Evolutionary conservation across 2,329 filamentous ascomycete species (phyloP), one percentile per base, ranked within the genome.

Genomic region (Colletotrichum karsti): DNA sequence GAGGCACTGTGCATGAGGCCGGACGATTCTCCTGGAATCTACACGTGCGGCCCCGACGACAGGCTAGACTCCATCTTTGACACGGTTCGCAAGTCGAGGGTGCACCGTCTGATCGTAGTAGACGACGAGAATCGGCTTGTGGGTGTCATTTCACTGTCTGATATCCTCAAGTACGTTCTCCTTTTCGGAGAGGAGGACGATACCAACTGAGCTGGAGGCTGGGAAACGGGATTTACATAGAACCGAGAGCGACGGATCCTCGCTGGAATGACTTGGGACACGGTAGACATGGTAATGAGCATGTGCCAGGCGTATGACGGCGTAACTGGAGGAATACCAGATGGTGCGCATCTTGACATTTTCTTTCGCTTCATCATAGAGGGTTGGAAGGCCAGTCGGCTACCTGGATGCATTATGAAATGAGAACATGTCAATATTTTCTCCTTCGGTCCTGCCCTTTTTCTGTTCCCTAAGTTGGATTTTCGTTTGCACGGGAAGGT

Each of bases 21-120:
- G 12, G 93, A 97, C 58, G 95, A 98, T 73, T 98, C 97, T 75
- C 92, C 94, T 1, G 96, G 97, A 46, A 98, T 99, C 71, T 98
- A 98, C 81, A 98, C 95, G 1, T 99, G 96, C 83, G 93, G 91
- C 50, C 87, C 96, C 70, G 92, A 97, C 70, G 96, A 99, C 80
- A 91, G 95, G 62, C 87, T 99, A 55, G 95, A 97, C 77, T 95
- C 95, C 10, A 96, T 99, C 73, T 98, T 98, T 78, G 95, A 98
- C 79, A 98, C 96, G 1, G 93, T 99, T 73, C 93, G 95, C 72
- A 97, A 95, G 82, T 97, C 95, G 50, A 89, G 97, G 69, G 95
- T 99, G 28, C 96, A 99, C 81, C 89, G 96, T 70, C 85, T 99
- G 71, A 91, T 98, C 63, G 92, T 99, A 54, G 93, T 99, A 65